Base-by-base conservation (phyloP, 1,284 basidiomycete genomes). In the Cryptococcus sp. region DNA sequence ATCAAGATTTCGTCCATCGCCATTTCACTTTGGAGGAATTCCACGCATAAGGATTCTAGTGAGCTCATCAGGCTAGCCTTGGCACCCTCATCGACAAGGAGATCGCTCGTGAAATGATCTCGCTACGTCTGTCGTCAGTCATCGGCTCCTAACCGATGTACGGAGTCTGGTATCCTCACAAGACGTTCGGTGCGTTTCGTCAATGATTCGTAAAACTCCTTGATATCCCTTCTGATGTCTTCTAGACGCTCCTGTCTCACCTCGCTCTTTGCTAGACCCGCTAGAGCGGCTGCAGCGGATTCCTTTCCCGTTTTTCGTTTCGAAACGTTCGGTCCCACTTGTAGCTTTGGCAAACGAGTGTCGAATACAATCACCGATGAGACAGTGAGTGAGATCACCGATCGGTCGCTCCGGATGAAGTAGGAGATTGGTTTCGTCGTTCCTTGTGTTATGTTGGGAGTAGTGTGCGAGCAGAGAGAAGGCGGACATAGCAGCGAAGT, bases 261-360 rank as follows among this genome's bases (percentile, higher is more conserved):
- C 3, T 62, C 51, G 15, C 47, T 50, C 20, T 47, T 50, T 22
- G 50, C 23, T 22, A 70, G 41, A 17, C 61, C 57, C 4, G 66
- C 61, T 23, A 68, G 52, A 0, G 61, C 58, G 5, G 46, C 53
- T 13, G 48, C 51, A 3, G 64, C 64, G 0, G 58, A 54, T 10
- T 56, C 62, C 22, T 51, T 62, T 2, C 62, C 67, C 3, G 53
- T 44, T 54, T 72, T 73, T 6, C 72, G 61, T 54, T 70, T 72
- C 7, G 64, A 20, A 1, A 73, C 64, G 50, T 69, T 70, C 2
- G 70, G 71, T 10, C 72, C 72, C 22, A 73, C 68, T 52, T 73
- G 72, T 11, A 73, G 41, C 48, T 73, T 72, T 2, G 72, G 72
- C 41, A 73, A 41, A 1, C 72, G 61, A 5, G 63, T 60, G 29